Evolutionary conservation across 1,284 basidiomycete species (phyloP).

Genomic region (Heterobasidion parviporum): DNA sequence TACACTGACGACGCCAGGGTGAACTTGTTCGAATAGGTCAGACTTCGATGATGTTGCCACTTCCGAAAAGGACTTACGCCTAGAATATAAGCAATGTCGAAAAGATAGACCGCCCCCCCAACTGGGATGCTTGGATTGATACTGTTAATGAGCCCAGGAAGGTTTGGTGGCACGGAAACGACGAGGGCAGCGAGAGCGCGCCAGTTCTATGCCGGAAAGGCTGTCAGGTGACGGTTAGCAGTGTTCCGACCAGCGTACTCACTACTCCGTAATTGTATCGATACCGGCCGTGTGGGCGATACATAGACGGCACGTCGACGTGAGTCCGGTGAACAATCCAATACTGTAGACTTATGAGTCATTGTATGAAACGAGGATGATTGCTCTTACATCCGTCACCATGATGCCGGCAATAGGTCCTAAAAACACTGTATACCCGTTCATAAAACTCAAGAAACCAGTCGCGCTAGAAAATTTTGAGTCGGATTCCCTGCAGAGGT

Average conservation of each 20-base stretch:
- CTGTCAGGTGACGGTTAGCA: neutral
- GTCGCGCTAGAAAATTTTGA: slow-evolving; percentile 25
- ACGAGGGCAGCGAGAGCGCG: slow-evolving; percentile 58
- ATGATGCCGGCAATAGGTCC: slow-evolving; percentile 70
- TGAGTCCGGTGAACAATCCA: slow-evolving; percentile 57
- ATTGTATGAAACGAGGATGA: slow-evolving; percentile 1
- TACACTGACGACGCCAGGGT: slow-evolving; percentile 35
- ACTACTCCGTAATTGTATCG: slow-evolving; percentile 58
- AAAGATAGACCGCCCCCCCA: slow-evolving; percentile 44
- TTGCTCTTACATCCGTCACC: slow-evolving; percentile 52
- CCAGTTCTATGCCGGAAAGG: slow-evolving; percentile 50
- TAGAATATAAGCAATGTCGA: slow-evolving; percentile 64
- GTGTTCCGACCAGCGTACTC: slow-evolving; percentile 17
- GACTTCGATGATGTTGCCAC: no score
- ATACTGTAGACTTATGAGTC: slow-evolving; percentile 31
- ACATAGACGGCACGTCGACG: slow-evolving; percentile 62
- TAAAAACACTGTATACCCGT: slow-evolving; percentile 65
- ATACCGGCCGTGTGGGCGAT: slow-evolving; percentile 57
- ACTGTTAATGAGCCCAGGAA: slow-evolving; percentile 62
- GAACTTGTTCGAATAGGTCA: slow-evolving; percentile 23
- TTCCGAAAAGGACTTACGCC: slow-evolving; percentile 37
- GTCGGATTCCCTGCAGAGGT: no score
- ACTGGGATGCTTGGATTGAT: slow-evolving; percentile 53
- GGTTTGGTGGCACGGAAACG: slow-evolving; percentile 51
- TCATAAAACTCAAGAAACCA: slow-evolving; percentile 51